Evolutionary conservation across 139 green algal genomes (phyloP), one percentile per base, ranked within the genome.

Genomic region (Coccomyxa sp.): DNA sequence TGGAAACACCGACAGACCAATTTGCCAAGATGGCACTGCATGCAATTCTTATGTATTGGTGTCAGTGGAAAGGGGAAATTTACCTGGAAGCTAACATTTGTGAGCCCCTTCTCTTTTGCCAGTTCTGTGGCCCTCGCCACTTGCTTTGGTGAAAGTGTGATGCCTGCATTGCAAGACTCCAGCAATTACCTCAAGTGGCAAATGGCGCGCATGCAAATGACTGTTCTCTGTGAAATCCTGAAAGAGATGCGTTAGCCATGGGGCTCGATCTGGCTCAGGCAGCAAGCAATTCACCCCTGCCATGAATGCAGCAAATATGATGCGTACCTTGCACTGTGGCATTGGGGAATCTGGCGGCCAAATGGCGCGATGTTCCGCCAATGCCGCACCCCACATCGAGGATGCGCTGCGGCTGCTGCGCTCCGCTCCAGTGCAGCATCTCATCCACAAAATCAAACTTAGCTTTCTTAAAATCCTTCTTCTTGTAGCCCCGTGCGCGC

Each of bases 371-470:
- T 68, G 92, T 97, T 77, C 96, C 96, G 13, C 96, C 96, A 87
- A 99, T 96, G 66, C 96, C 96, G 86, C 96, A 99, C 16, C 96
- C 96, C 32, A 98, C 95, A 82, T 99, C 96, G 25, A 99, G 87
- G 38, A 99, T 91, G 25, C 74, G 85, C 27, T 87, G 83, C 11
- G 89, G 91, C 28, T 83, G n/a, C 60, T 87, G 23, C 18, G 85
- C 77, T 28, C 81, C 80, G 23, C 82, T 80, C 92, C 86, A 97
- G 9, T 86, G 51, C 32, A 96, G 83, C 95, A 98, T 98, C 84
- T 96, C 88, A 45, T 98, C 94, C 21, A 96, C 85, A 83, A 98
- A 98, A 74, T 96, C 94, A 45, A 94, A 94, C 90, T 99, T 99
- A n/a, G 95, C 95, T 79, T 95, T 79, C 67, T 88, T 98, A 90